Percentiles rank a stretch among this genome's conserved stretches.
These are phyloP conservation scores for Tetradesmus lagerheimii DNA, from an alignment of 139 green algal genomes.

Conservation along the genomic window DNA sequence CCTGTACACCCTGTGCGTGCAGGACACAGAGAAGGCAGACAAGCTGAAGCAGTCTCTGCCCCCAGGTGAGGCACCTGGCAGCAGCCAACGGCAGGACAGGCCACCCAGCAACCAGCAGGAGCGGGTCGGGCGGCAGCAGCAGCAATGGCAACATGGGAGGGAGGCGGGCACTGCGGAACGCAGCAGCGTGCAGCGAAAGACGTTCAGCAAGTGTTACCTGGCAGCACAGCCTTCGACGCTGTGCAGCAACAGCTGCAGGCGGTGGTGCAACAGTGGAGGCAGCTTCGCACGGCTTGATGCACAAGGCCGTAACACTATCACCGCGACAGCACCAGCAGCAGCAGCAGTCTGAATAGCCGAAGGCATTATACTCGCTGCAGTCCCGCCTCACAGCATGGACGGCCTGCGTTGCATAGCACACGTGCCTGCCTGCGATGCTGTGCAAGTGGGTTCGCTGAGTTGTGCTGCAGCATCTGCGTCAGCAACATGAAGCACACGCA, in stretches of 20 bases:
- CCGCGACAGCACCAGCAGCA: too few species aligned
- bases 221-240: not conserved
- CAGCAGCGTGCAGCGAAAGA: not conserved
- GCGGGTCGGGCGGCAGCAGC: not conserved
- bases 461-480: too few species aligned
- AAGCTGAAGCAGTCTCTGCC: constrained; percentile 99
- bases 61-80: constrained; percentile 73
- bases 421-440: too few species aligned
- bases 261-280: too few species aligned
- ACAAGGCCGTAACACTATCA: too few species aligned
- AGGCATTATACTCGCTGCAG: too few species aligned
- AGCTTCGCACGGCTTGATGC: too few species aligned
- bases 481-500: too few species aligned
- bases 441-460: too few species aligned
- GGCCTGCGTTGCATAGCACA: too few species aligned
- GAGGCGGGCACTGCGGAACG: not conserved
- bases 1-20: constrained; percentile 99
- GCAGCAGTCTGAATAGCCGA: too few species aligned
- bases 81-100: not conserved
- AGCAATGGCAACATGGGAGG: not conserved
- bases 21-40: constrained; percentile 98
- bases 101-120: not conserved
- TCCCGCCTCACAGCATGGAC: too few species aligned
- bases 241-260: not conserved
- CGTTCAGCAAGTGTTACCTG: not conserved